phyloP scores from a whole-genome alignment of 176 grass and related monocot species.

The Ananas comosus region DNA sequence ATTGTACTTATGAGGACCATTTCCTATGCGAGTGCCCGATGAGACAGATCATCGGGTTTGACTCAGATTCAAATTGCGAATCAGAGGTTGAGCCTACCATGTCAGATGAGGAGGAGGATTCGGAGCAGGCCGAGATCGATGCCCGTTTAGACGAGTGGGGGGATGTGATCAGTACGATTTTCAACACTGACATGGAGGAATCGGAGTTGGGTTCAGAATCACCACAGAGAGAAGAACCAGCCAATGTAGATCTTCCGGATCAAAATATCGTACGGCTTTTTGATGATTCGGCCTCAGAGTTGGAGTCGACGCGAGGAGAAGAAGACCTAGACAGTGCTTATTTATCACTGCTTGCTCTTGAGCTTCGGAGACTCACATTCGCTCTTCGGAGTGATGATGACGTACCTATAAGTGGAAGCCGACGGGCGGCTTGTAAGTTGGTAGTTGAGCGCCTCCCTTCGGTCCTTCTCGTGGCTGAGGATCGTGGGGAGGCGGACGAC shows the following conservation, averaged over 20 bases:
- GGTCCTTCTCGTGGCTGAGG: neutral
- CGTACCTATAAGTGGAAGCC: neutral
- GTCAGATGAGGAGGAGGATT: neutral
- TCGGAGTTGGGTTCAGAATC: too few relatives aligned
- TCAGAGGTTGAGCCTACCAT: neutral
- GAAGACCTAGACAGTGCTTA: too few relatives aligned
- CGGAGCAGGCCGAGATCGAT: neutral
- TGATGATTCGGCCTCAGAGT: too few relatives aligned
- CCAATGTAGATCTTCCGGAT: too few relatives aligned
- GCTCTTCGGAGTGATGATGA: neutral
- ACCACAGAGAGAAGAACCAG: too few relatives aligned
- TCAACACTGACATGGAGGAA: too few relatives aligned
- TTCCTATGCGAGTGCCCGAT: too few relatives aligned
- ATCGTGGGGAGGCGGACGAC: neutral
- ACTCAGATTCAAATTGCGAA: neutral
- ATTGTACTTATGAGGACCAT: too few relatives aligned
- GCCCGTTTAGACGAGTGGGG: neutral
- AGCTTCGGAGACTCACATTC: neutral
- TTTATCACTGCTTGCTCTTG: neutral
- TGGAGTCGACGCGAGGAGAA: too few relatives aligned
- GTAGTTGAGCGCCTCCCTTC: neutral
- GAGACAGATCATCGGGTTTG: neutral
- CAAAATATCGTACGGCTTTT: too few relatives aligned
- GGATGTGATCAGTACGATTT: too few relatives aligned
- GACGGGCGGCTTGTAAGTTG: neutral